Evolutionary conservation across 176 grass and related monocot genomes (phyloP), one percentile per base, ranked within the genome.

Genomic region (Rhipidocladum racemiflorum): DNA sequence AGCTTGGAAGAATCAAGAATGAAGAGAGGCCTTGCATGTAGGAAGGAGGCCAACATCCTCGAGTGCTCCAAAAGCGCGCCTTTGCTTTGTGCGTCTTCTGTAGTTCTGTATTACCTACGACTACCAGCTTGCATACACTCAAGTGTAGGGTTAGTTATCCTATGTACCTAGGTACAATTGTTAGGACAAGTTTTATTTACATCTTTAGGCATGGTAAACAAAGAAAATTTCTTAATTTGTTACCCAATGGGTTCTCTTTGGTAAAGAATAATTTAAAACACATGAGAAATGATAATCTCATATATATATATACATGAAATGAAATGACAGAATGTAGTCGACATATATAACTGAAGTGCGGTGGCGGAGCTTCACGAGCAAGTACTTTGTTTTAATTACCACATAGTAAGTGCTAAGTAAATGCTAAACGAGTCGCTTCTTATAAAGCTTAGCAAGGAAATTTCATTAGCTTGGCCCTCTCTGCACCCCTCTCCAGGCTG

Each of bases 111-210:
- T 63, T 59, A 67, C 79, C 65, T 71, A 55, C n/a, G 55, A 60
- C 28, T 72, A 71, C 63, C 16, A 84, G 46, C 67, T 74, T 83
- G 50, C 36, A 59, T 81, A 62, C 80, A 87, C 72, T 84, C 50
- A 80, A 79, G 29, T 51, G 51, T 42, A 48, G 40, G 66, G 14
- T 61, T 77, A 59, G 65, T 73, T 72, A 54, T 74, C 50, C 53
- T 65, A 77, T 62, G 42, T 39, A 25, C n/a, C 7, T 60, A 44
- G 24, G 42, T 67, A 74, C 15, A 66, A 44, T 9, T 71, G 14
- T 50, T 43, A 8, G 13, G 61, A 46, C 16, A 50, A 17, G 67
- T 36, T 39, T 30, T 38, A 12, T 8, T 13, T 23, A 27, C 17
- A 54, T 30, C 1, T 79, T 88, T 24, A 45, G 25, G 40, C 11